Percentiles rank a stretch among this genome's conserved stretches.
Evolutionary conservation across 202 grass and related monocot species (phyloP).

Genomic region (Dendrocalamus latiflorus): DNA sequence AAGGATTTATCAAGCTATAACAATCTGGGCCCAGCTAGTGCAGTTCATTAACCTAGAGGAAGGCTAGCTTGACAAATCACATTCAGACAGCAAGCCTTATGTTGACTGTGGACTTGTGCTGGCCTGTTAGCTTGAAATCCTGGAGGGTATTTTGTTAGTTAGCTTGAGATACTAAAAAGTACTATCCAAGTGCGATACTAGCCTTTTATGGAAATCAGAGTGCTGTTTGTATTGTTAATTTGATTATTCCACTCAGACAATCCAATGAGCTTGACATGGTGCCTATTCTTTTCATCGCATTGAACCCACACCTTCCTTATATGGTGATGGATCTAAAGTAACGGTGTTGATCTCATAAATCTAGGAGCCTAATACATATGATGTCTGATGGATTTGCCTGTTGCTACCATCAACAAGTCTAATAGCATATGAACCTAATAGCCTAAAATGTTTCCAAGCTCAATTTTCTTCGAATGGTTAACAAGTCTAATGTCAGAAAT

Average conservation of each 20-base stretch:
- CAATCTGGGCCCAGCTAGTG: not conserved
- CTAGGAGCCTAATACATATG: not conserved
- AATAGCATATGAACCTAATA: not conserved
- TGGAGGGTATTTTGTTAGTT: not conserved
- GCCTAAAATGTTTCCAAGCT: not conserved
- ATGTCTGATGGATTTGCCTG: not conserved
- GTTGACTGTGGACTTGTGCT: not conserved
- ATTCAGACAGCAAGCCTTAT: not conserved
- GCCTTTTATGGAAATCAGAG: not conserved
- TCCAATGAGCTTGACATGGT: not conserved
- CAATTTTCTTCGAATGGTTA: not conserved
- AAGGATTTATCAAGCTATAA: not conserved
- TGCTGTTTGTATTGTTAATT: not conserved
- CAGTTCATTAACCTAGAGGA: not conserved
- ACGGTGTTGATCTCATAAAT: not conserved
- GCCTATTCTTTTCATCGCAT: not conserved
- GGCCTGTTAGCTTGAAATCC: not conserved
- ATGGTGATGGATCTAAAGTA: not conserved
- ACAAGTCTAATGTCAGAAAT: not conserved
- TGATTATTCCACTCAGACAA: not conserved
- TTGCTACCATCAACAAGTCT: not conserved
- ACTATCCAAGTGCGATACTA: not conserved
- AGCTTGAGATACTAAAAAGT: not conserved
- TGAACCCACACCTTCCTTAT: not conserved
- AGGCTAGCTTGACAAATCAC: not conserved